These are phyloP conservation scores for Fraxinus ornus DNA, from an alignment of 305 asterid species.

Conservation along the genomic window DNA sequence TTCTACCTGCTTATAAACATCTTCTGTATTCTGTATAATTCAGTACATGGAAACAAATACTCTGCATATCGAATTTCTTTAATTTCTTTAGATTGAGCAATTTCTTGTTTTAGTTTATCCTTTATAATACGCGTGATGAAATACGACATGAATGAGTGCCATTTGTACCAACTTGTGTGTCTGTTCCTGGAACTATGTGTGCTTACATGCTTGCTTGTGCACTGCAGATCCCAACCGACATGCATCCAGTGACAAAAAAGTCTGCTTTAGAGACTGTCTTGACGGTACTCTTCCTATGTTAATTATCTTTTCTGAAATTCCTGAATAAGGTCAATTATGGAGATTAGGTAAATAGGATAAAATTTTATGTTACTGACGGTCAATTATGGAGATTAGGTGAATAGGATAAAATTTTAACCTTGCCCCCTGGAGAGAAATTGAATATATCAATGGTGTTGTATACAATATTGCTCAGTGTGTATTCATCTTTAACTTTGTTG, in stretches of 20 bases:
- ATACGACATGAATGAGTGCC: background rate
- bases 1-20: background rate
- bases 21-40: background rate
- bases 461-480: background rate
- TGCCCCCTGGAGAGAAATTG: background rate
- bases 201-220: constrained; percentile 25
- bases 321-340: background rate
- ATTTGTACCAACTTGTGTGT: background rate
- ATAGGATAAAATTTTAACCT: background rate
- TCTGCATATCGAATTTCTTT: background rate
- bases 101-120: background rate
- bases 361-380: background rate
- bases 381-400: background rate
- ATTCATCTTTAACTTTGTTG: background rate
- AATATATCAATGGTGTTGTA: background rate
- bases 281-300: constrained; percentile 56
- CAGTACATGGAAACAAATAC: background rate
- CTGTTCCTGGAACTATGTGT: constrained; percentile 12
- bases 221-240: constrained; percentile 85
- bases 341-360: background rate
- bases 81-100: background rate
- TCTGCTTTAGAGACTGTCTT: constrained; percentile 92
- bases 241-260: constrained; percentile 78
- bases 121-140: background rate
- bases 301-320: constrained; percentile 13